These are phyloP conservation scores for Sclerotiophoma versabilis DNA, from an alignment of 2,329 filamentous ascomycete genomes.

Conservation along the genomic window DNA sequence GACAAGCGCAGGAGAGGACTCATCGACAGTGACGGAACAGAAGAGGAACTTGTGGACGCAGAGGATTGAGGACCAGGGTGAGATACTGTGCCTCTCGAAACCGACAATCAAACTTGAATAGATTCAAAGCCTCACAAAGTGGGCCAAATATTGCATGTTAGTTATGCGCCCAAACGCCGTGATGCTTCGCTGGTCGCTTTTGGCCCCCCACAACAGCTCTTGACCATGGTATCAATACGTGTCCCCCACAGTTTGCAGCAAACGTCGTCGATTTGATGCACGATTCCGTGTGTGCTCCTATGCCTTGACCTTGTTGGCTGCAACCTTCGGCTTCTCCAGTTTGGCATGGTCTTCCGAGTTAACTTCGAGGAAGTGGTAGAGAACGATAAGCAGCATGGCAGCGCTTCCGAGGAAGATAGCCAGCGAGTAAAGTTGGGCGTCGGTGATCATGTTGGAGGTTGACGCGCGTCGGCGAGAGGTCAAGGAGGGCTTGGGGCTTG, in stretches of 20 bases:
- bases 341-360: constrained; percentile 70
- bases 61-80: constrained; percentile 26
- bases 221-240: constrained; percentile 20
- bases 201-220: neutral
- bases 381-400: constrained; percentile 89
- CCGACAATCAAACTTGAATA: constrained; percentile 2
- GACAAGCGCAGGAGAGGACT: constrained; percentile 59
- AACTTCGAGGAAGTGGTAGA: constrained; percentile 96
- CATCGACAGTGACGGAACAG: constrained; percentile 59
- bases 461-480: constrained; percentile 31
- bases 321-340: constrained; percentile 37
- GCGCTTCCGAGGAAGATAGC: constrained; percentile 91
- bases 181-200: constrained; percentile 16
- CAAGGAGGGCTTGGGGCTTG: constrained; percentile 25
- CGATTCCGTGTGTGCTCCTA: constrained; percentile 11
- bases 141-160: neutral
- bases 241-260: too few relatives aligned
- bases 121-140: constrained; percentile 2
- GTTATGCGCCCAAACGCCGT: constrained; percentile 19
- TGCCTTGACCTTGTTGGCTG: constrained; percentile 39
- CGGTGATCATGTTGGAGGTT: constrained; percentile 82
- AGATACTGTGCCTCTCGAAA: neutral
- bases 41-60: constrained; percentile 51
- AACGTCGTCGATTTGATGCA: too few relatives aligned
- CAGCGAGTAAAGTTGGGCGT: constrained; percentile 87